phyloP scores from a whole-genome alignment of 1,139 yeast genomes.

The Suhomyces choctaworum region DNA sequence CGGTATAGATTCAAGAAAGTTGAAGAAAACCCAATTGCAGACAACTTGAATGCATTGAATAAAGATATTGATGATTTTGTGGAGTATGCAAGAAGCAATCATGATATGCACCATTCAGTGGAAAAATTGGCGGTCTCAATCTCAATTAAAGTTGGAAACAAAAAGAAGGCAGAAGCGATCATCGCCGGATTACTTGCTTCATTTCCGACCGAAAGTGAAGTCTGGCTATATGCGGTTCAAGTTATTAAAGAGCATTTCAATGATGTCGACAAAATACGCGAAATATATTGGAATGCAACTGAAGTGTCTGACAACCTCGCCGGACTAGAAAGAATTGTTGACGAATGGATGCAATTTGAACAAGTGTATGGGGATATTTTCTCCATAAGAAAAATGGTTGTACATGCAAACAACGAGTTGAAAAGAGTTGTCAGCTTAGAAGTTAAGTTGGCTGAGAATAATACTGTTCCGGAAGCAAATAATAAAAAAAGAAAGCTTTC shows the following conservation, averaged over 20 bases:
- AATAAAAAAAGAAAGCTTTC: constrained; percentile 1
- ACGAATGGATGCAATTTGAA: constrained; percentile 47
- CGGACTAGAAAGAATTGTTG: constrained; percentile 51
- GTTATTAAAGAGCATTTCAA: constrained; percentile 29
- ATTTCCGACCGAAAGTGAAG: constrained; percentile 38
- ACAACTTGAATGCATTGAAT: constrained; percentile 10
- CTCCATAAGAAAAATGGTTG: constrained; percentile 10
- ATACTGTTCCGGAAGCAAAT: neutral
- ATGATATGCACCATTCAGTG: constrained; percentile 41
- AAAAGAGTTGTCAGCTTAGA: constrained; percentile 4
- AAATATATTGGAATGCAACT: constrained; percentile 36
- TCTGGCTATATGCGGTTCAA: constrained; percentile 49
- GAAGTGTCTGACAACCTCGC: constrained; percentile 34
- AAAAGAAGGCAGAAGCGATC: constrained; percentile 27
- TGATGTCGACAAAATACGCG: constrained; percentile 20
- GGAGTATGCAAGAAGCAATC: constrained; percentile 27
- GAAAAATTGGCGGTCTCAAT: constrained; percentile 41
- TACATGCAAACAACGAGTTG: constrained; percentile 9
- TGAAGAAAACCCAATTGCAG: constrained; percentile 9
- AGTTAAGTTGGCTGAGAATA: neutral
- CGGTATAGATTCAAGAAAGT: constrained; percentile 16
- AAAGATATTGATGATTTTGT: constrained; percentile 15
- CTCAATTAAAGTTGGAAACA: constrained; percentile 25
- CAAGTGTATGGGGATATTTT: constrained; percentile 32
- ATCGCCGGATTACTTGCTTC: constrained; percentile 28